Evolutionary conservation across 208 protist species (phyloP).

Genomic region (Leptomonas pyrrhocoris): DNA sequence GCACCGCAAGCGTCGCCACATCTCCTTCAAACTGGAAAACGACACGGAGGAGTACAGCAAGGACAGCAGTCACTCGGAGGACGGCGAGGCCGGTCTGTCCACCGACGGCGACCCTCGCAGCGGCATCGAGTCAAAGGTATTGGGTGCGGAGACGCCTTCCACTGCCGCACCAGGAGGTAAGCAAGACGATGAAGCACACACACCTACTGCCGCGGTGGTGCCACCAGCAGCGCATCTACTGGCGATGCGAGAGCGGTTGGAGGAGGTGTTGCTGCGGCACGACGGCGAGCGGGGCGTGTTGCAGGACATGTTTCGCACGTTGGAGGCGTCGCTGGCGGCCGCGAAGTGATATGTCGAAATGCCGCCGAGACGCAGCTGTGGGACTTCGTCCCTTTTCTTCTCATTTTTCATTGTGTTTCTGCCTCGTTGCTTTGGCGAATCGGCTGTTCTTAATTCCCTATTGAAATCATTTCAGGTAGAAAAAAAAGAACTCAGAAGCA

Average conservation of each 20-base stretch:
- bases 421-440: background rate
- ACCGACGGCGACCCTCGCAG: background rate
- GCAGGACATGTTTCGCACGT: slow-evolving; percentile 33
- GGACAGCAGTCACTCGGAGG: slow-evolving; percentile 1
- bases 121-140: background rate
- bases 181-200: background rate
- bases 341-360: background rate
- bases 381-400: background rate
- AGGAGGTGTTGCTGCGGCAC: slow-evolving; percentile 38
- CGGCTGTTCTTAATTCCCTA: background rate
- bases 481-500: no score
- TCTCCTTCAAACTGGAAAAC: slow-evolving; percentile 31
- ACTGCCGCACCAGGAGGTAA: background rate
- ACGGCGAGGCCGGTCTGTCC: background rate
- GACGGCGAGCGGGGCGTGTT: slow-evolving; percentile 37
- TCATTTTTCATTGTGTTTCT: background rate
- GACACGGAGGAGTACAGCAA: slow-evolving; percentile 11
- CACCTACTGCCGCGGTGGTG: background rate
- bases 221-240: slow-evolving; percentile 26
- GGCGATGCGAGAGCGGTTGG: slow-evolving; percentile 31
- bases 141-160: background rate
- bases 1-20: slow-evolving; percentile 17
- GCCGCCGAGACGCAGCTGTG: no score
- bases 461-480: no score
- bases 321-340: slow-evolving; percentile 10